Base-by-base conservation (phyloP, 495 filamentous ascomycete species). In the Aspergillus indologenus region DNA sequence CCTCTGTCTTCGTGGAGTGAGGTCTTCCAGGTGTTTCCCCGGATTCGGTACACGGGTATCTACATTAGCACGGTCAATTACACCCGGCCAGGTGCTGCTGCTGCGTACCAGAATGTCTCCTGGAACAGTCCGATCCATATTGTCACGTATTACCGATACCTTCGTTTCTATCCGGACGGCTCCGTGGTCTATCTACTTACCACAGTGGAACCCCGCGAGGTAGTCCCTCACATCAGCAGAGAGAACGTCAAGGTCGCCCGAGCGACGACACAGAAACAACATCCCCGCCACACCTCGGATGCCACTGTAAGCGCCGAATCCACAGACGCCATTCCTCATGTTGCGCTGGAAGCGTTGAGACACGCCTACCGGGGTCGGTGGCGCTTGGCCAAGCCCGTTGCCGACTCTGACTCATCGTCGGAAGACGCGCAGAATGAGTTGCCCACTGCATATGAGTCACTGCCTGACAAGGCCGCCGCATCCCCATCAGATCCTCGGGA, bases 61-160 rank as follows among this genome's bases (percentile, higher is more conserved):
- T 98, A 98, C 76, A 98, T 98, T 73, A 87, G 83, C 71, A 98
- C 94, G 0, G 90, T 96, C 49, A 98, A 98, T 75, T 98, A 98
- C 72, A 85, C 88, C 31, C 89, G 94, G 1, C 75, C 90, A 1
- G 94, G 94, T 52, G 86, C 86, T 65, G 72, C 84, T 62, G 72
- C 81, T 61, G 61, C 75, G 59, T 75, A 80, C 72, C 74, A 81
- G 68, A 71, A 69, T 68, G 53, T 86, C 62, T 67, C 80, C 1
- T 95, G 90, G 90, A 86, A 85, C 68, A 87, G 83, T 20, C 94
- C 95, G 14, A 88, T 98, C 19, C 92, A 93, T 66, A 96, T 97
- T 53, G 92, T 98, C 40, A 98, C 94, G 0, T 98, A 98, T 74
- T 98, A 94, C 76, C 90, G 94, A 42, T 98, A 98, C 69, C 79